Base-by-base conservation (phyloP, 108 stramenopile species). In the Stephanodiscus minutulus region DNA sequence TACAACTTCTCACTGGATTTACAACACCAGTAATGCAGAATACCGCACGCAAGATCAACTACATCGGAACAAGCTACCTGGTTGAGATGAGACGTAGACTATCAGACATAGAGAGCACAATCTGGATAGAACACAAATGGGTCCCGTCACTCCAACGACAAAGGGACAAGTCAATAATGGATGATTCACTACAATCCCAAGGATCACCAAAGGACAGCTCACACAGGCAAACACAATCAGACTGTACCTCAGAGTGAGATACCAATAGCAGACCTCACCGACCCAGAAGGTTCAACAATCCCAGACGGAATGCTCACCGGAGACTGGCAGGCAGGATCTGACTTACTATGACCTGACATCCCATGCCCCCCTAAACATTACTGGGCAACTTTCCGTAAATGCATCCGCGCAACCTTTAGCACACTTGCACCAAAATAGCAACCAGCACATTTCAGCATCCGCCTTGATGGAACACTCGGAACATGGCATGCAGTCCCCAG, bases 251-350 rank as follows among this genome's bases (percentile, higher is more conserved):
- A 8, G 39, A 7, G 39, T 39, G 1, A 9, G 24, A 25, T 11
- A 25, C 3, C 7, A 8, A 39, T 11, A 39, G 11, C 11, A 1
- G 7, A 8, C 8, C 39, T 39, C 7, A 11, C 3, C 8, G 11
- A 39, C 39, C 39, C 8, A 9, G 39, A 39, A 11, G 39, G 39
- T 9, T 0, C 39, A 8, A 39, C 39, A 39, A 63, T 63, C 29
- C 61, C 39, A 21, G 61, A 29, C 12, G 61, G 37, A 12, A n/a
- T 37, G 44, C 7, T 63, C 15, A 63, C 29, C 9, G 61, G 61
- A 8, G 61, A 63, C 5, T 63, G 61, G 39, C 35, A 36, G 39
- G 61, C 61, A 18, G 61, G 44, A 24, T 36, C 33, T 21, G 5
- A n/a, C 24, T 11, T 7, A 5, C 33, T 4, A 2, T 2, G 2